phyloP scores from a whole-genome alignment of 495 filamentous ascomycete genomes.

The Annulohypoxylon maeteangense region DNA sequence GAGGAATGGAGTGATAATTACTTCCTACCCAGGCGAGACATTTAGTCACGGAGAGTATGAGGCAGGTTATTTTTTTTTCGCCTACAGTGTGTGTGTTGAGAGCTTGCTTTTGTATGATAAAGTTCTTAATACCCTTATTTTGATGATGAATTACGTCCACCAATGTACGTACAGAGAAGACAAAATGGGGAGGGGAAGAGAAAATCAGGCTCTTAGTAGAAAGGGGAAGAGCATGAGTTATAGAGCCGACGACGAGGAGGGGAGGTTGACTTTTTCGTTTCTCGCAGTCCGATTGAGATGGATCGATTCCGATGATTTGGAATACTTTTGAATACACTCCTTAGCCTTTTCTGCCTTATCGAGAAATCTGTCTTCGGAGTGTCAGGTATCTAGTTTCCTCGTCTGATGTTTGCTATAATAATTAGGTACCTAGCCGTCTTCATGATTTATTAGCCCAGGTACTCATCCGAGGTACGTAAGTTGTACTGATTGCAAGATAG shows the following conservation, averaged over 20 bases:
- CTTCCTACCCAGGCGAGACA: conserved; percentile 4
- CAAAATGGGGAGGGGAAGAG: conserved; percentile 8
- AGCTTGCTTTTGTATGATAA: conserved; percentile 26
- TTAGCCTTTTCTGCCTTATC: background rate
- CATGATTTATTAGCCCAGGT: too few species aligned
- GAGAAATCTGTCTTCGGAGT: background rate
- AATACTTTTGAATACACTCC: conserved; percentile 9
- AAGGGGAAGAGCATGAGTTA: background rate
- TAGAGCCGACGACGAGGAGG: background rate
- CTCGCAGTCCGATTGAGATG: background rate
- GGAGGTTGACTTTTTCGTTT: background rate
- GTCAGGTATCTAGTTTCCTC: background rate
- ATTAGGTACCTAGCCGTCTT: too few species aligned
- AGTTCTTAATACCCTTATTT: conserved; percentile 35
- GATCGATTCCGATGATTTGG: background rate
- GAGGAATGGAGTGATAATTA: conserved; percentile 31
- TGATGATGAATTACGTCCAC: conserved; percentile 9
- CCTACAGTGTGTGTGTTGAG: background rate
- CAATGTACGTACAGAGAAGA: conserved; percentile 18
- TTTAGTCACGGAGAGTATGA: background rate
- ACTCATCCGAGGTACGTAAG: background rate
- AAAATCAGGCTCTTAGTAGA: conserved; percentile 15
- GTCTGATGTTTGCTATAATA: background rate
- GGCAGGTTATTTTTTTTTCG: conserved; percentile 1
- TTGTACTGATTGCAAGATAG: too few species aligned